Base-by-base conservation (phyloP, 1,139 yeast species). In the Yamadazyma diospyri region DNA sequence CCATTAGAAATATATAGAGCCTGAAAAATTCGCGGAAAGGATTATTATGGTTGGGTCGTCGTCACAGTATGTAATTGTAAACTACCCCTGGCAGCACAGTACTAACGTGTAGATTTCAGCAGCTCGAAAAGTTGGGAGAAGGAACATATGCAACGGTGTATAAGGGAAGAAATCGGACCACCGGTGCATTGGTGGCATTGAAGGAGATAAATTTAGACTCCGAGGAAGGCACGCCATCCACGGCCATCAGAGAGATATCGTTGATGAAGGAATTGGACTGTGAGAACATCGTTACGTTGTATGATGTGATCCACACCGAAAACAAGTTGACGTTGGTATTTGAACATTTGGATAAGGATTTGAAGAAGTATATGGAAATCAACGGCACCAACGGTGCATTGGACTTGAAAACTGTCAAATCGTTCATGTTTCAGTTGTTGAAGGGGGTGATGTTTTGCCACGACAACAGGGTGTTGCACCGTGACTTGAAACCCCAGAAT, bases 141-240 rank as follows among this genome's bases (percentile, higher is more conserved):
- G 98, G 98, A 38, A 92, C 98, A 2, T 92, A 92, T 67, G 98
- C 98, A 36, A 92, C 97, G 5, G 98, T 92, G 17, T 92, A 92
- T 64, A 92, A 89, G 52, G 98, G 97, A 8, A 72, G 96, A 40
- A 92, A 92, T 58, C 76, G 94, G 35, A 76, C 87, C 37, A 83
- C 96, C 0, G 97, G 97, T 5, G 88, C 92, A 20, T 72, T 87
- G 33, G 98, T 92, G 16, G 98, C 98, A 1, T 67, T 92, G 48
- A 92, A 92, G 56, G 98, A 92, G 58, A 94, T 92, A 58, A 87
- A 82, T 48, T 69, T 92, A 43, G 99, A 92, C 55, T 82, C 94
- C 14, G 97, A 89, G 53, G 99, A 92, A 59, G 98, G 98, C 9
- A 92, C 97, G 0, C 98, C 98, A 2, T 88, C 97, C 1, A 92